These are phyloP conservation scores for Paragyromitra xinjiangensis DNA, from an alignment of 495 filamentous ascomycete genomes.

Conservation along the genomic window DNA sequence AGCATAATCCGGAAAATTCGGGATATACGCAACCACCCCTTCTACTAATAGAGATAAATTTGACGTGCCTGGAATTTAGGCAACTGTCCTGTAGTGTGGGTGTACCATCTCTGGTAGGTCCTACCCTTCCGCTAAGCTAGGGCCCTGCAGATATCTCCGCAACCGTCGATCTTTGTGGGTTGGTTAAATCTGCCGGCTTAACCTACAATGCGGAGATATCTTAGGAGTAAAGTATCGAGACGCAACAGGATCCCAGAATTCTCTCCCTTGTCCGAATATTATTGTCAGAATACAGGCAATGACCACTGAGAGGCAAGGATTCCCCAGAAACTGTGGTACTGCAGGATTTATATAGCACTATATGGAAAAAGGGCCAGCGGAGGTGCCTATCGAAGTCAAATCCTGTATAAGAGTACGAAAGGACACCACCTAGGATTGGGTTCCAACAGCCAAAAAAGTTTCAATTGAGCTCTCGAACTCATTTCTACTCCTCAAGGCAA, in stretches of 20 bases:
- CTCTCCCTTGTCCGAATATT: neutral
- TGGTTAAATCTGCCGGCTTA: slow-evolving; percentile 30
- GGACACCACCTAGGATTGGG: neutral
- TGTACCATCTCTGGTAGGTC: neutral
- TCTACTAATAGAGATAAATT: neutral
- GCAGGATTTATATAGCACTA: neutral
- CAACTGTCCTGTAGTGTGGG: slow-evolving; percentile 2
- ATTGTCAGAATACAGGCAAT: neutral
- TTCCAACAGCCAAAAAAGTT: neutral
- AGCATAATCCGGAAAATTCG: slow-evolving; percentile 11
- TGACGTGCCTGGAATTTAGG: slow-evolving; percentile 13
- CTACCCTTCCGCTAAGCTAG: slow-evolving; percentile 29
- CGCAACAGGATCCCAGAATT: neutral
- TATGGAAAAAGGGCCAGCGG: neutral
- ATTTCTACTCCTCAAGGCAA: neutral
- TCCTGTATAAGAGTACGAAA: slow-evolving; percentile 16
- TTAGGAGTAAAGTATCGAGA: neutral
- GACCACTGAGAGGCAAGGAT: neutral
- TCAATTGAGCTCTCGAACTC: neutral
- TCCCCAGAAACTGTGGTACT: slow-evolving; percentile 11
- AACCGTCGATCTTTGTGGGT: slow-evolving; percentile 25
- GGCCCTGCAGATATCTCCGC: slow-evolving; percentile 2
- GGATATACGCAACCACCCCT: neutral
- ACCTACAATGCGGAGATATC: neutral
- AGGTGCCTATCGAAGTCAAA: neutral